Conservation (phyloP, 2,329 filamentous ascomycete genomes). For the Zasmidium cellare region DNA sequence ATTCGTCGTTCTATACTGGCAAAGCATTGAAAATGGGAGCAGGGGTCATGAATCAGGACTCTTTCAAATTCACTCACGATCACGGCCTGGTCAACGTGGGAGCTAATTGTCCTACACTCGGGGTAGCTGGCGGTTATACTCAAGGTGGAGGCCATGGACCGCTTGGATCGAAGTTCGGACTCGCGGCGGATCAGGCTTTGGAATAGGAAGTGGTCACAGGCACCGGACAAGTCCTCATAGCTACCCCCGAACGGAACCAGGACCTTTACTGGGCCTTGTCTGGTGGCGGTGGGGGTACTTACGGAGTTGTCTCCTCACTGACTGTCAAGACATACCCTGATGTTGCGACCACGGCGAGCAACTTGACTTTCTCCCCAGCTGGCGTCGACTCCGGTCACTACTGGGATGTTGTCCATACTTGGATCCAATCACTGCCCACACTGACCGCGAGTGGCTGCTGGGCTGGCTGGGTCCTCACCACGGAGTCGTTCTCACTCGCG, state of each 20-base stretch:
- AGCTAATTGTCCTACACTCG: conserved; percentile 53
- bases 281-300: conserved; percentile 55
- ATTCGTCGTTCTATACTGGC: conserved; percentile 45
- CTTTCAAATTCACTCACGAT: conserved; percentile 47
- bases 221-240: conserved; percentile 50
- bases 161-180: conserved; percentile 16
- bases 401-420: not conserved
- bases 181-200: conserved; percentile 25
- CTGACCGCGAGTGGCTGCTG: too few relatives aligned
- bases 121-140: conserved; percentile 18
- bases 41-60: conserved; percentile 52
- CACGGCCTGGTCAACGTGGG: conserved; percentile 54
- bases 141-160: conserved; percentile 25
- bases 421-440: too few relatives aligned
- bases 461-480: too few relatives aligned
- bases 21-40: conserved; percentile 54
- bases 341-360: not conserved
- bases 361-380: not conserved
- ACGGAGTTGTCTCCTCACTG: conserved; percentile 23
- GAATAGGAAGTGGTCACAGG: conserved; percentile 53
- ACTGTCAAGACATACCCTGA: conserved; percentile 21
- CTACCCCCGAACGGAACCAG: conserved; percentile 42
- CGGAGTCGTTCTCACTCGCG: too few relatives aligned
- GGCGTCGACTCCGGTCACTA: not conserved
- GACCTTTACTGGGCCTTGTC: conserved; percentile 57